phyloP scores from a whole-genome alignment of 2,329 filamentous ascomycete species.

The Lanzia echinophila region DNA sequence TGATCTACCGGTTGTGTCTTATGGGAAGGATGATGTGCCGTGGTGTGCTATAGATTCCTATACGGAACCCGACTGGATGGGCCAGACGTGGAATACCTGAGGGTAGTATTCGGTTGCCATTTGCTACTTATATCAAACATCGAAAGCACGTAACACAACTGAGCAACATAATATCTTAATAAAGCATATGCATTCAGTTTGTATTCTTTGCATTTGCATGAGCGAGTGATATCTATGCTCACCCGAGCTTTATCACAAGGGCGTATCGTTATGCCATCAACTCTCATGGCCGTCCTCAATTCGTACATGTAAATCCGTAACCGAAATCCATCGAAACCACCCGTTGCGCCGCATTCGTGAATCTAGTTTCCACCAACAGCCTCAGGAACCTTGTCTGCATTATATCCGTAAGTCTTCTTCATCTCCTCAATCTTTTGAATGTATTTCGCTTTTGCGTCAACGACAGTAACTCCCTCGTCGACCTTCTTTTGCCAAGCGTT shows the following conservation, averaged over 20 bases:
- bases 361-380: constrained; percentile 35
- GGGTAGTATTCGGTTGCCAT: neutral
- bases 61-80: constrained; percentile 48
- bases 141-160: neutral
- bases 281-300: neutral
- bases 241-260: neutral
- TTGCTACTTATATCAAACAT: neutral
- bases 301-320: neutral
- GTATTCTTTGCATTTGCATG: neutral
- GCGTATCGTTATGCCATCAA: neutral
- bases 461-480: constrained; percentile 52
- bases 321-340: neutral
- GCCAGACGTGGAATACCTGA: constrained; percentile 14
- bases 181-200: neutral
- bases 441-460: constrained; percentile 71
- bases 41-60: constrained; percentile 67
- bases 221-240: neutral
- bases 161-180: neutral
- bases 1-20: constrained; percentile 64
- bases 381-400: constrained; percentile 58
- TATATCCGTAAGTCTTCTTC: constrained; percentile 63
- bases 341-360: neutral
- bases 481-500: constrained; percentile 67
- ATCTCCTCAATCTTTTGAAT: constrained; percentile 64
- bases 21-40: constrained; percentile 56